These are phyloP conservation scores for Rosa lucieae DNA, from an alignment of 306 rosid species.

Conservation along the genomic window DNA sequence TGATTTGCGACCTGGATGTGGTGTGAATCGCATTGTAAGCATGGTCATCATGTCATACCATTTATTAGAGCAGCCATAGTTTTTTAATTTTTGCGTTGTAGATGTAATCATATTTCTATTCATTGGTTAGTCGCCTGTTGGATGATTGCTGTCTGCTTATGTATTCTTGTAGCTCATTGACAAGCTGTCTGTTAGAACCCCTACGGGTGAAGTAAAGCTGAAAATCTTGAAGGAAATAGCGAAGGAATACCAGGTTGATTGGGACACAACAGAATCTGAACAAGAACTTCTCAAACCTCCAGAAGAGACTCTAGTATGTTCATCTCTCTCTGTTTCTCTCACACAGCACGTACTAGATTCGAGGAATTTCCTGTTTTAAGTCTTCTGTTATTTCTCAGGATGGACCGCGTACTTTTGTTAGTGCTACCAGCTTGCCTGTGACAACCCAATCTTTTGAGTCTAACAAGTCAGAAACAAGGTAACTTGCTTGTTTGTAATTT, in stretches of 20 bases:
- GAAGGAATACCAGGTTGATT: constrained; percentile 75
- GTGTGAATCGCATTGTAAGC: constrained; percentile 84
- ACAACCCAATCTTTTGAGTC: constrained; percentile 36
- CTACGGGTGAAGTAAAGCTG: constrained; percentile 68
- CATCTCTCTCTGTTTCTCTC: constrained; percentile 20
- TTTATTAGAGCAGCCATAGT: not conserved
- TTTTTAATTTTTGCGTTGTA: not conserved
- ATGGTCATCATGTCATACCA: not conserved
- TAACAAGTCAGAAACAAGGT: constrained; percentile 35
- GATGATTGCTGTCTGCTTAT: constrained; percentile 7
- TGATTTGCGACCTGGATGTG: constrained; percentile 83
- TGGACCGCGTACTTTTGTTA: constrained; percentile 63
- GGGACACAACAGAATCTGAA: constrained; percentile 89
- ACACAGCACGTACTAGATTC: not conserved
- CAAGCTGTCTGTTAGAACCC: constrained; percentile 94
- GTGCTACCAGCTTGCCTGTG: constrained; percentile 62
- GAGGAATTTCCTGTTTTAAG: not conserved
- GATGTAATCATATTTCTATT: not conserved
- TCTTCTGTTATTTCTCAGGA: constrained; percentile 40
- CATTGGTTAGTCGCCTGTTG: not conserved
- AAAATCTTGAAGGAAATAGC: constrained; percentile 92
- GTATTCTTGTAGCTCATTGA: constrained; percentile 65
- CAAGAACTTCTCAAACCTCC: constrained; percentile 81
- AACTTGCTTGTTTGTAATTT: constrained; percentile 8
- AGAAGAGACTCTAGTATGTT: constrained; percentile 74